Base-by-base conservation (phyloP, 2,329 filamentous ascomycete genomes). In the Botryotinia narcissicola region DNA sequence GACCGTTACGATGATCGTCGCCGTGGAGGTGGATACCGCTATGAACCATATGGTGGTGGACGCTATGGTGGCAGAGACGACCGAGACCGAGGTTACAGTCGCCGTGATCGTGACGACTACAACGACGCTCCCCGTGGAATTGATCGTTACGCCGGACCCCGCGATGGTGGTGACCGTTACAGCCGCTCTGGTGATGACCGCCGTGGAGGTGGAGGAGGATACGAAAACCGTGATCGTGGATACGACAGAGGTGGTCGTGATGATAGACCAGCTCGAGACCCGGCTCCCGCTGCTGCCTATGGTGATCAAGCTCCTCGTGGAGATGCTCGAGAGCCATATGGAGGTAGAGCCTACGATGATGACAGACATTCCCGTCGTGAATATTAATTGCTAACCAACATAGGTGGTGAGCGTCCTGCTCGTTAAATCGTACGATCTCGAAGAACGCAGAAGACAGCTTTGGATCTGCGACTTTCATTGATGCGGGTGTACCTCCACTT, bases 231-330 rank as follows among this genome's bases (percentile, higher is more conserved):
- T 73, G 84, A 87, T 29, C 80, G 81, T n/a, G 60, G 60, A 71
- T 78, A 80, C 74, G 80, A 81, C 42, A 83, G 84, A 74, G 84
- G 84, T 75, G 84, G 87, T 74, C 87, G 89, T 70, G 85, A 86
- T 70, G 87, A 89, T 67, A 81, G 82, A 72, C 81, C 82, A 77
- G 78, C 82, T 78, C 83, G 83, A 73, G 83, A 84, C 74, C 78
- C 76, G 74, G 76, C 79, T 72, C 82, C 83, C 46, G 80, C 82
- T 76, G 78, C 83, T 69, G 81, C 82, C 76, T 85, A 84, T 78
- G 82, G 81, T 77, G 84, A 85, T 76, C 73, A 83, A 77, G 83
- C 80, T 77, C 80, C 83, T 78, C 83, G 83, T 78, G 81, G 79
- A 77, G 84, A 85, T 29, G 79, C 80, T 74, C 81, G 83, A 76